Percentiles rank a stretch among this genome's conserved stretches.
Conservation (phyloP, 1,284 basidiomycete species). For the Apiotrichum mycotoxinovorans region DNA sequence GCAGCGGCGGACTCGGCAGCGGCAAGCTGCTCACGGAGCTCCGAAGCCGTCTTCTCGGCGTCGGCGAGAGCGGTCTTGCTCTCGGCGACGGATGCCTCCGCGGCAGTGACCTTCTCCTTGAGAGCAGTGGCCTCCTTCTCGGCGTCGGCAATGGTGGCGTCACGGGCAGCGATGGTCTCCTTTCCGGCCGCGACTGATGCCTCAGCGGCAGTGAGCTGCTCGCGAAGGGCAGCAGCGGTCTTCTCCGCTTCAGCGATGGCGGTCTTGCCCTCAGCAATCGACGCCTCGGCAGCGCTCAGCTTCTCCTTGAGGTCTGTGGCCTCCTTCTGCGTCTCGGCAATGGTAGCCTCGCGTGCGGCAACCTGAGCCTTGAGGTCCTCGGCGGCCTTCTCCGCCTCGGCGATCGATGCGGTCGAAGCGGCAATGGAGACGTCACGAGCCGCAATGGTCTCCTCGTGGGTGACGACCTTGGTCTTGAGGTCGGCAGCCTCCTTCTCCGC, state of each 20-base stretch:
- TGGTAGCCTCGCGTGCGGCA: background rate
- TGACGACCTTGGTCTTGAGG: background rate
- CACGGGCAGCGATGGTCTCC: background rate
- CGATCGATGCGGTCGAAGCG: background rate
- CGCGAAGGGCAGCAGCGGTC: constrained; percentile 15
- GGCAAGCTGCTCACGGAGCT: background rate
- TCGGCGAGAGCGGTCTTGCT: background rate
- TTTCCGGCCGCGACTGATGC: background rate
- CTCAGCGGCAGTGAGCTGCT: constrained; percentile 3
- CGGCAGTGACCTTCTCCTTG: background rate
- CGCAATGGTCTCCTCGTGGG: background rate
- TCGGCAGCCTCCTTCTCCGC: background rate
- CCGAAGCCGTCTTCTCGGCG: background rate
- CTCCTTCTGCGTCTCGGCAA: background rate
- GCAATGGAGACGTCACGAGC: background rate
- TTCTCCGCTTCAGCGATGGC: background rate
- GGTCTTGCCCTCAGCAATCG: background rate
- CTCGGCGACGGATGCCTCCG: background rate
- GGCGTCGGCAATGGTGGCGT: constrained; percentile 1
- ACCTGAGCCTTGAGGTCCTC: background rate
- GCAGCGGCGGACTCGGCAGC: constrained; percentile 5
- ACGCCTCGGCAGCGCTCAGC: background rate
- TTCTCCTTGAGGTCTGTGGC: background rate
- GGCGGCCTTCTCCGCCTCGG: background rate
- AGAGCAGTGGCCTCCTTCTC: background rate